Base-by-base conservation (phyloP, 1,284 basidiomycete genomes). In the Fomitopsis betulina region DNA sequence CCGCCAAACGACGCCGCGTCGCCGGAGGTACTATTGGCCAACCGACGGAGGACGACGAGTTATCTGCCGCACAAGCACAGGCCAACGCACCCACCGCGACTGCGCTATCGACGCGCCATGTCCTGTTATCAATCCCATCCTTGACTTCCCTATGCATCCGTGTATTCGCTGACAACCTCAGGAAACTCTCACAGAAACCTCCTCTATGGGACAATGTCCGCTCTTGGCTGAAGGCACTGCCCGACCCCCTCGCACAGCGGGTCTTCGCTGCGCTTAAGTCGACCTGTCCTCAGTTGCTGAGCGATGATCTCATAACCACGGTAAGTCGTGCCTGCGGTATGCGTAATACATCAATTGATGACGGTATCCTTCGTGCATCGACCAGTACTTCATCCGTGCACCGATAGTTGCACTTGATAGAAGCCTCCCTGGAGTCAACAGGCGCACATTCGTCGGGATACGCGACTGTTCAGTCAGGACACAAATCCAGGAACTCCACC, bases 351-450 rank as follows among this genome's bases (percentile, higher is more conserved):
- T 30, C 27, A 8, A 30, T 30, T 4, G 27, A 30, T 30, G 27
- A 30, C 27, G 27, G 27, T 30, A 25, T 13, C 17, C 55, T 23
- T 38, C 21, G 35, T 55, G 2, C 17, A 27, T 30, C 12, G 43
- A 25, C 8, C 62, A 88, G 85, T 78, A 83, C 65, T 84, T 89
- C 63, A 62, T 88, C 38, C 79, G 83, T n/a, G 85, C 86, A 0
- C 64, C 70, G 15, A 73, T 77, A 1, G 68, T 88, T 38, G 65
- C 71, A 3, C 73, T 89, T n/a, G 75, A 77, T 15, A 74, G 73
- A 43, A 76, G 78, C 23, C 64, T 87, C 17, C 78, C 84, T 8
- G 83, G 81, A 12, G 80, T 87, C 5, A 76, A 73, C 37, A 75
- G 72, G 56, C 67, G 70, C 54, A 87, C 84, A 0, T 72, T 89